Base-by-base conservation (phyloP, 139 green algal genomes). In the Auxenochlorella pyrenoidosa region DNA sequence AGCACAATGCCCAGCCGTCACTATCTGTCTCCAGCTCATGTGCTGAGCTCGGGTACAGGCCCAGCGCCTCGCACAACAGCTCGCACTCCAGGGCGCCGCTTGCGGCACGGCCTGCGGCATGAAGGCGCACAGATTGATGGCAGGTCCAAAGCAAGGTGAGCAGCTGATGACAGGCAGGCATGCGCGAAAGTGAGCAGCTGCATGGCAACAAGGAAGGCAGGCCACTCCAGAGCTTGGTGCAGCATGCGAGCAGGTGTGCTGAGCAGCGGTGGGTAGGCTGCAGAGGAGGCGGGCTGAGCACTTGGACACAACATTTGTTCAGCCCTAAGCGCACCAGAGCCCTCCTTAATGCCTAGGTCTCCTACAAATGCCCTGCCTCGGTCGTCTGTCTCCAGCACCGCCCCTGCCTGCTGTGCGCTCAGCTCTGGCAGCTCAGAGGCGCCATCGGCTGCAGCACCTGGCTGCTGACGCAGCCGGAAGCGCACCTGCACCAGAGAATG, bases 301-400 rank as follows among this genome's bases (percentile, higher is more conserved):
- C 47, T 54, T 10, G 8, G 10, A 54, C 47, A 54, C 10, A 10
- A 10, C 47, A 54, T 54, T 24, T 10, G 60, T 32, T 70, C 60
- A 70, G 10, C 75, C 36, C 16, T 38, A n/a, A 5, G 24, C 70
- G 0, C 36, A 85, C 94, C 94, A 38, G 88, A 89, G 41, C 90
- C 93, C 87, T 93, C 86, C 32, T 32, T 87, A 6, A 96, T 47
- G 24, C 34, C 30, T 15, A 96, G 12, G 59, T 93, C 85, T 0
- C 88, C 90, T 68, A 94, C 92, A 84, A 92, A 96, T 0, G 86
- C 94, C 0, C 92, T 71, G 0, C 94, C 94, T 0, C 82, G 82
- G 32, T 76, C 84, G 47, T 96, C 92, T 0, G 85, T 95, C 44
- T 86, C 36, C 36, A 60, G 65, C 60, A 84, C 19, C 13, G 79